A percentile compares a stretch with the other conserved stretches of the same genome.
Conservation (phyloP, 108 stramenopile genomes). For the Cylindrotheca fusiformis region DNA sequence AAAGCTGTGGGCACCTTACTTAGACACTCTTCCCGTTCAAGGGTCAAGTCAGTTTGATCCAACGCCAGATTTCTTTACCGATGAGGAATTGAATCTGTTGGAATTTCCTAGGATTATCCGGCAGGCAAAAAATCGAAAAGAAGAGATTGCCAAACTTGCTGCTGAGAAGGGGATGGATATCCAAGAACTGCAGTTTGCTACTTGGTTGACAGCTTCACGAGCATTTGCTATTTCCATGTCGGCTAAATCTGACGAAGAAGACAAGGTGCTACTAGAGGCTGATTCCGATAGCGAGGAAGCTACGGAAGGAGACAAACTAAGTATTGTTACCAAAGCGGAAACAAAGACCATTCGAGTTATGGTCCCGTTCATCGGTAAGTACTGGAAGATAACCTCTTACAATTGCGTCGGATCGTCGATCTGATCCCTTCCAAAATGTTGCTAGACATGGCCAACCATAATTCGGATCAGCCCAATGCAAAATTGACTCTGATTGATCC, state of each 20-base stretch:
- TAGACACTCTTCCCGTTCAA: conserved; percentile 29
- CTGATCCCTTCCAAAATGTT: background rate
- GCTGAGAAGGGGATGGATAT: conserved; percentile 29
- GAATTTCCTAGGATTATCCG: conserved; percentile 60
- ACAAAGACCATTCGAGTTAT: conserved; percentile 48
- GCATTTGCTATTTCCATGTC: conserved; percentile 44
- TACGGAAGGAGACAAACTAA: background rate
- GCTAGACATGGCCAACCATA: conserved; percentile 59
- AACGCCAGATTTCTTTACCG: conserved; percentile 62
- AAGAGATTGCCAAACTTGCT: conserved; percentile 33
- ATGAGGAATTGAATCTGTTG: conserved; percentile 50
- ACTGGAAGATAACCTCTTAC: too few species aligned
- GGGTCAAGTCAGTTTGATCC: conserved; percentile 28
- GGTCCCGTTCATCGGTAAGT: conserved; percentile 52
- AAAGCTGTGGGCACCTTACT: conserved; percentile 38
- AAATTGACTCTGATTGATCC: conserved; percentile 66
- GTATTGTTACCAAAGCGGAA: conserved; percentile 22
- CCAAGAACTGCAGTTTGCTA: conserved; percentile 66
- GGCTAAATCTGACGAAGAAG: conserved; percentile 4
- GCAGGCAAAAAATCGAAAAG: conserved; percentile 34
- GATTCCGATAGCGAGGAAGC: conserved; percentile 19
- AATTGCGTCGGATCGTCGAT: too few species aligned
- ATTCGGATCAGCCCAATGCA: conserved; percentile 49
- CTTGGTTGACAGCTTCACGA: conserved; percentile 59
- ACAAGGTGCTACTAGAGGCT: conserved; percentile 4